Percentiles rank a stretch among this genome's conserved stretches.
phyloP scores from a whole-genome alignment of 257 asterid genomes.

The Penstemon davidsonii region DNA sequence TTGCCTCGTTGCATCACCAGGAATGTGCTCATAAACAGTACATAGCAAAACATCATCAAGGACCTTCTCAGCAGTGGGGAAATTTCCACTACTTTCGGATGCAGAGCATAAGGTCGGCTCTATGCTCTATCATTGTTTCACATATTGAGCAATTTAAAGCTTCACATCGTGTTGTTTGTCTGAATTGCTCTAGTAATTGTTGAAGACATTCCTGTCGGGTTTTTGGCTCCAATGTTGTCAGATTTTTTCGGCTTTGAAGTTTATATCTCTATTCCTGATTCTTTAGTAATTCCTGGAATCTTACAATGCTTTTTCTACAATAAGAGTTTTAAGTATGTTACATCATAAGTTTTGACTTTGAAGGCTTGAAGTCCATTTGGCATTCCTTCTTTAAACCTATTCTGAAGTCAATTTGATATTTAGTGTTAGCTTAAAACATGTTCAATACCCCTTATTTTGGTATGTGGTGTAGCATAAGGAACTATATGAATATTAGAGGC shows the following conservation, averaged over 20 bases:
- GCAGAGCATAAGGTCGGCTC: constrained; percentile 86
- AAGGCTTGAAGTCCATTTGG: background rate
- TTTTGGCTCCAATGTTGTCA: background rate
- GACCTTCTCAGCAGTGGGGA: constrained; percentile 99
- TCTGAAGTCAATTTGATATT: background rate
- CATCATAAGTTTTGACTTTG: background rate
- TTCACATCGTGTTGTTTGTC: background rate
- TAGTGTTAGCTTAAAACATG: background rate
- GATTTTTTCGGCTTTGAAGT: background rate
- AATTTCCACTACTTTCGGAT: constrained; percentile 88
- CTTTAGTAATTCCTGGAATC: background rate
- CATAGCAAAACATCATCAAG: constrained; percentile 94
- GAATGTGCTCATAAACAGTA: constrained; percentile 93
- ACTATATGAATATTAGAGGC: background rate
- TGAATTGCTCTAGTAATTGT: background rate
- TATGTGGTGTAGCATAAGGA: background rate
- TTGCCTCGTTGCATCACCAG: constrained; percentile 37
- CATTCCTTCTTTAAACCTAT: background rate
- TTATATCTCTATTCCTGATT: background rate
- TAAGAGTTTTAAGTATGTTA: background rate
- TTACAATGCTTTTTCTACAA: background rate
- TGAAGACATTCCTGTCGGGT: background rate
- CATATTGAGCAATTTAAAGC: background rate
- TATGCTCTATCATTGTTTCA: constrained; percentile 3
- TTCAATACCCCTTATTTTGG: background rate